These are phyloP conservation scores for Sanghuangporus sanghuang DNA, from an alignment of 1,284 basidiomycete species.

Conservation along the genomic window DNA sequence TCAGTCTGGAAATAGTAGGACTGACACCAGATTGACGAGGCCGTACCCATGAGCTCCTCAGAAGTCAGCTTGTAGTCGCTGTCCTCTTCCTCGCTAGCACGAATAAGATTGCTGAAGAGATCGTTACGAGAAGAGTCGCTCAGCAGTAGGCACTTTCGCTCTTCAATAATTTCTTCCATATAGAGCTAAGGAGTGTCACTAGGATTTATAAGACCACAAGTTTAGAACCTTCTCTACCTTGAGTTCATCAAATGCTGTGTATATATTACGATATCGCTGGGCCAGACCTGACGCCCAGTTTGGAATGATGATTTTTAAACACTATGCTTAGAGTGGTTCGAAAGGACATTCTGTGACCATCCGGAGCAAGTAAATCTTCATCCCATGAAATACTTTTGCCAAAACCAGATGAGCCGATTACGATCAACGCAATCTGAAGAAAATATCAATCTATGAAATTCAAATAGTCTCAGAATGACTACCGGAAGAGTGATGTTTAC, in stretches of 20 bases:
- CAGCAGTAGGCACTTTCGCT: slow-evolving; percentile 31
- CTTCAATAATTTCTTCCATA: slow-evolving; percentile 51
- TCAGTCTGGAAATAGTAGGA: neutral
- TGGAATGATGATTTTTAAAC: slow-evolving; percentile 40
- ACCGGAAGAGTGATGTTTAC: slow-evolving; percentile 44
- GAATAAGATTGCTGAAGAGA: slow-evolving; percentile 49
- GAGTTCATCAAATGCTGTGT: slow-evolving; percentile 43
- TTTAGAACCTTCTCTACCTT: slow-evolving; percentile 29
- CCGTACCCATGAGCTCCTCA: slow-evolving; percentile 44
- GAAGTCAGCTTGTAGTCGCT: slow-evolving; percentile 37
- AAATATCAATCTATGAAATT: neutral
- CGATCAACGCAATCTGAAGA: slow-evolving; percentile 48
- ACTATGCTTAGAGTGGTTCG: slow-evolving; percentile 49
- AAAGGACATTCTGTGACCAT: slow-evolving; percentile 50
- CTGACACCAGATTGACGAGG: neutral
- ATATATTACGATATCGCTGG: slow-evolving; percentile 31
- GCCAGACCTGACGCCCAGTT: slow-evolving; percentile 39
- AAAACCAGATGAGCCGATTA: slow-evolving; percentile 55
- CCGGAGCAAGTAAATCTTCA: slow-evolving; percentile 35
- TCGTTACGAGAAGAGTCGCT: slow-evolving; percentile 44
- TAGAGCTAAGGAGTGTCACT: slow-evolving; percentile 34
- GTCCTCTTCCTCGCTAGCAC: slow-evolving; percentile 36
- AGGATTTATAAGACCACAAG: neutral
- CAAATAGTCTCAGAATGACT: slow-evolving; percentile 12
- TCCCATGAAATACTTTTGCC: slow-evolving; percentile 48